Percentiles rank a stretch among this genome's conserved stretches.
These are phyloP conservation scores for Xylaria sp. DNA, from an alignment of 2,329 filamentous ascomycete genomes.

Conservation along the genomic window DNA sequence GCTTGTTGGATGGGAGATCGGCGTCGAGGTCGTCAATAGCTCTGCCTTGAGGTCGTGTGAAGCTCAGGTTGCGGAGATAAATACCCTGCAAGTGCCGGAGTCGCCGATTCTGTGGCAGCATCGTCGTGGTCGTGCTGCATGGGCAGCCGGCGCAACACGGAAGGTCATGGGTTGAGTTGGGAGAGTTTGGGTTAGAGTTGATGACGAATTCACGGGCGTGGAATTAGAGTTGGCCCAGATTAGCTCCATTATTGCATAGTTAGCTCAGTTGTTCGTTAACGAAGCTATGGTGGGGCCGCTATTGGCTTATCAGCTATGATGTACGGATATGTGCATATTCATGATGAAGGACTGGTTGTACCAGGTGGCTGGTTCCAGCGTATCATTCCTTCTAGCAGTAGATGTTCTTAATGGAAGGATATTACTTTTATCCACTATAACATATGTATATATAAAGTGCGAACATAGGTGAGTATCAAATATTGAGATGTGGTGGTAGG, in stretches of 20 bases:
- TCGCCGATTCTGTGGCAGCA: constrained; percentile 77
- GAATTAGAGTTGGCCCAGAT: not conserved
- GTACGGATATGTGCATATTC: too few relatives aligned
- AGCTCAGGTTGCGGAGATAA: constrained; percentile 81
- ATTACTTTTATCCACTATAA: too few relatives aligned
- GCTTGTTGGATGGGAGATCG: constrained; percentile 70
- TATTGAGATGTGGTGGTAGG: too few relatives aligned
- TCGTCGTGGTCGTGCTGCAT: constrained; percentile 34
- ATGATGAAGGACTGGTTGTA: too few relatives aligned
- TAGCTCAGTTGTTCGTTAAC: not conserved
- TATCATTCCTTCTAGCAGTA: too few relatives aligned
- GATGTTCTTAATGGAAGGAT: too few relatives aligned
- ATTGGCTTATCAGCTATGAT: not conserved
- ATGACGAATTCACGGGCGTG: constrained; percentile 13
- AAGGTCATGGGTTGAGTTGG: constrained; percentile 22
- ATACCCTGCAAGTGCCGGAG: constrained; percentile 86
- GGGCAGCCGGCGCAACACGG: constrained; percentile 32
- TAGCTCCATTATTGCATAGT: not conserved
- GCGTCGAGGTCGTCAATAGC: constrained; percentile 81
- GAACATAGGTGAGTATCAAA: too few relatives aligned
- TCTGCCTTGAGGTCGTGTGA: constrained; percentile 58
- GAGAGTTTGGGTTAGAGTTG: not conserved
- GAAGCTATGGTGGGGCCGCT: not conserved
- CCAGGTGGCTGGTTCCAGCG: too few relatives aligned
- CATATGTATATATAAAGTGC: too few relatives aligned